Evolutionary conservation across 2,329 filamentous ascomycete genomes (phyloP).

Genomic region (Lasiodiplodia hormozganensis): DNA sequence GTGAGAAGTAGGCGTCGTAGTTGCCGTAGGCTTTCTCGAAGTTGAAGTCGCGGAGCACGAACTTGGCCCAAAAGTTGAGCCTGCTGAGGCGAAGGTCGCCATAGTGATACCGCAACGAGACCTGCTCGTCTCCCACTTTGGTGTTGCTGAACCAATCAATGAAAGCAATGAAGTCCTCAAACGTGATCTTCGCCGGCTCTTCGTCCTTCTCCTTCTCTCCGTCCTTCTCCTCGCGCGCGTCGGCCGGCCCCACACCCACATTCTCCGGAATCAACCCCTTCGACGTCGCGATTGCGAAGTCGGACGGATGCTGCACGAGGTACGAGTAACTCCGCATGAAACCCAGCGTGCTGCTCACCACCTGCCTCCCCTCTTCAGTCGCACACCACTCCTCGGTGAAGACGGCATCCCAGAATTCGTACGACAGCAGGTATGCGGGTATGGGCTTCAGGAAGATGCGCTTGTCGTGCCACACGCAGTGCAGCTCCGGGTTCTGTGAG

Average conservation of each 20-base stretch:
- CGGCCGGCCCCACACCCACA: background rate
- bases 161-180: conserved; percentile 13
- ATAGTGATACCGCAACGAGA: conserved; percentile 31
- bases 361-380: conserved; percentile 10
- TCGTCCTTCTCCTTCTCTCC: background rate
- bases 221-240: background rate
- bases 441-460: conserved; percentile 35
- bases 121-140: background rate
- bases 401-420: conserved; percentile 36
- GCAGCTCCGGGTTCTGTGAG: conserved; percentile 35
- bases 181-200: background rate
- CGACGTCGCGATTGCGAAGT: conserved; percentile 33
- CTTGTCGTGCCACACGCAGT: conserved; percentile 35
- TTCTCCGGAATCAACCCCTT: conserved; percentile 8
- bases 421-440: conserved; percentile 33
- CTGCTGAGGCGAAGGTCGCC: conserved; percentile 32
- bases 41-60: conserved; percentile 11
- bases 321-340: conserved; percentile 34
- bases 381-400: conserved; percentile 31
- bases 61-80: conserved; percentile 30
- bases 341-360: conserved; percentile 31
- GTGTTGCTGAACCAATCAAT: conserved; percentile 13
- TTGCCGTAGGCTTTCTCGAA: conserved; percentile 24
- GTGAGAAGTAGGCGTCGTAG: conserved; percentile 22
- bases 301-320: conserved; percentile 34